These are phyloP conservation scores for Narthecium ossifragum DNA, from an alignment of 106 monocot species.

Conservation along the genomic window DNA sequence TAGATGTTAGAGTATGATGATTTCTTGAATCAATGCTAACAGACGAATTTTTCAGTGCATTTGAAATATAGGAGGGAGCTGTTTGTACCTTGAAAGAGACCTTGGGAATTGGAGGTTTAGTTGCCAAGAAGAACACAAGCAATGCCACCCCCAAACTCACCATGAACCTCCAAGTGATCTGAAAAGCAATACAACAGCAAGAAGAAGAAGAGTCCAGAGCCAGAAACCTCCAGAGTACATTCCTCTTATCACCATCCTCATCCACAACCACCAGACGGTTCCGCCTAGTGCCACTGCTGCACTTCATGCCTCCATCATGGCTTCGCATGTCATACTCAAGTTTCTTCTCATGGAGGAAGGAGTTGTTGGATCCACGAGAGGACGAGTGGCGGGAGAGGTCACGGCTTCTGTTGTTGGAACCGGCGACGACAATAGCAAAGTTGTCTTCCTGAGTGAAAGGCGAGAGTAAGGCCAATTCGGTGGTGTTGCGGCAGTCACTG, in stretches of 20 bases:
- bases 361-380: slow-evolving; percentile 46
- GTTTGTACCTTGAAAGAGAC: slow-evolving; percentile 36
- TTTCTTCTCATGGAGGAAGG: slow-evolving; percentile 37
- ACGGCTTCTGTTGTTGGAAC: neutral
- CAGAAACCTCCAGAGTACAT: slow-evolving; percentile 39
- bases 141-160: slow-evolving; percentile 44
- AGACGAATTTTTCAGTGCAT: neutral
- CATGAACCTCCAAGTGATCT: slow-evolving; percentile 57
- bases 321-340: neutral
- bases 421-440: neutral
- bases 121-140: slow-evolving; percentile 69
- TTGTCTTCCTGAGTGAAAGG: slow-evolving; percentile 14
- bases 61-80: neutral
- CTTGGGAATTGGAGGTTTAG: slow-evolving; percentile 46
- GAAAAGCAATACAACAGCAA: slow-evolving; percentile 35
- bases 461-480: slow-evolving; percentile 27
- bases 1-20: neutral
- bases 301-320: neutral
- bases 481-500: slow-evolving; percentile 13
- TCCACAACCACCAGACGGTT: neutral
- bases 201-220: slow-evolving; percentile 41
- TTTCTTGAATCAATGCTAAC: neutral
- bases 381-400: slow-evolving; percentile 60
- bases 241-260: slow-evolving; percentile 10
- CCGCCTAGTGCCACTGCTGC: neutral